Base-by-base conservation (phyloP, 1,284 basidiomycete genomes). In the Lignosus rhinocerotis region DNA sequence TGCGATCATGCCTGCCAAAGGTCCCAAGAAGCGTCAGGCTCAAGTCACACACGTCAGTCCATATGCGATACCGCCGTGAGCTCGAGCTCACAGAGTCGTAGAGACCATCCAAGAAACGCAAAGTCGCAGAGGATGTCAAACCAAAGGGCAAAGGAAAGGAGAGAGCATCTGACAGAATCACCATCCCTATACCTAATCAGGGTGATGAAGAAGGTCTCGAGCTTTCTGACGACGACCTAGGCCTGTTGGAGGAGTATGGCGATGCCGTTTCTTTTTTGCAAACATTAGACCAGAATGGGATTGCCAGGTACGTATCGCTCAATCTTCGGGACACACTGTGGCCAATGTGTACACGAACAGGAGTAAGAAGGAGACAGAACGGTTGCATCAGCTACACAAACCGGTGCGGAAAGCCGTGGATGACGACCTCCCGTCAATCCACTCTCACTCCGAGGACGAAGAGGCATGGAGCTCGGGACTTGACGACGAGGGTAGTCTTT, bases 341-440 rank as follows among this genome's bases (percentile, higher is more conserved):
- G 9, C 43, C 46, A 32, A 44, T 65, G 17, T 5, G 25, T 42
- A 25, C 32, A 2, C 49, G 2, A 25, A 31, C 60, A 93, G 91
- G 84, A 93, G 88, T 69, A 93, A 92, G 74, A 88, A 85, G 64
- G 89, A 90, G 72, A 87, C 81, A 0, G 76, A 82, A 55, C 78
- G 87, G 55, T 73, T 92, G 50, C 86, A 83, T 69, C 81, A 79
- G 61, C 70, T 89, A 42, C 76, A 80, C 61, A 90, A 86, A 72
- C 87, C 88, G 8, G 68, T 76, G 39, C 81, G 81, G 60, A 67
- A 69, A 14, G 62, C 69, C 14, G 73, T 74, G 21, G 73, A 76
- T 43, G 83, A 89, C 62, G 80, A 85, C 69, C 76, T 91, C 16
- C 88, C 88, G 34, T 84, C 87, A 7, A 64, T 91, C 21, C 76